These are phyloP conservation scores for Fusarium mundagurra DNA, from an alignment of 2,329 filamentous ascomycete genomes.

Conservation along the genomic window DNA sequence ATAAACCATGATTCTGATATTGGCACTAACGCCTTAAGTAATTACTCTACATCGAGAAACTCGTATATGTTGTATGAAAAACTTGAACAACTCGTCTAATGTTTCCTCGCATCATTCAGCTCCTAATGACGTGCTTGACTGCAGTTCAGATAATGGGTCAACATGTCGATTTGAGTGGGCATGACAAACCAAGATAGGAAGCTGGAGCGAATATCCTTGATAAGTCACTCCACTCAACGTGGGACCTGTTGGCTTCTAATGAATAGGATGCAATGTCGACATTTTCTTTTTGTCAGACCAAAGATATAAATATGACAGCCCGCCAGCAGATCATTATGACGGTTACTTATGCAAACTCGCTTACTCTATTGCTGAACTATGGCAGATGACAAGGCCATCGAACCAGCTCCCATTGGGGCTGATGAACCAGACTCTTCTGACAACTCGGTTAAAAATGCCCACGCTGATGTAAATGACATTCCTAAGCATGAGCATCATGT, in stretches of 20 bases:
- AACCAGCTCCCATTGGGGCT: background rate
- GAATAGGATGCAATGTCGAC: background rate
- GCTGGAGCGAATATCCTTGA: background rate
- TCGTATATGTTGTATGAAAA: background rate
- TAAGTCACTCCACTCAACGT: background rate
- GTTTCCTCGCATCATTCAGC: background rate
- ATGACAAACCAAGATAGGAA: background rate
- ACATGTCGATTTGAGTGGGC: background rate
- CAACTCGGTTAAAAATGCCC: background rate
- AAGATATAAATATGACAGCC: background rate
- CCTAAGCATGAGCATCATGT: background rate
- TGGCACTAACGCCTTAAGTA: accelerated
- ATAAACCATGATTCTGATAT: background rate
- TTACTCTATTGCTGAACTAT: background rate
- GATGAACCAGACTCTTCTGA: background rate
- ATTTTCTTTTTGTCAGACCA: background rate
- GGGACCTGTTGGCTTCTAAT: background rate
- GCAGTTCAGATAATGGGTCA: background rate
- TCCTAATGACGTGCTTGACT: background rate
- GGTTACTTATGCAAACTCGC: background rate
- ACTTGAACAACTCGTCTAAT: background rate
- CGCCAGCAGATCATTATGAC: too few species aligned
- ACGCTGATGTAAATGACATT: background rate
- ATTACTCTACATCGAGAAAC: background rate
- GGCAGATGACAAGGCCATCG: background rate